Evolutionary conservation across 768 basidiomycete genomes (phyloP).

Genomic region (Macrolepiota dolichaula): DNA sequence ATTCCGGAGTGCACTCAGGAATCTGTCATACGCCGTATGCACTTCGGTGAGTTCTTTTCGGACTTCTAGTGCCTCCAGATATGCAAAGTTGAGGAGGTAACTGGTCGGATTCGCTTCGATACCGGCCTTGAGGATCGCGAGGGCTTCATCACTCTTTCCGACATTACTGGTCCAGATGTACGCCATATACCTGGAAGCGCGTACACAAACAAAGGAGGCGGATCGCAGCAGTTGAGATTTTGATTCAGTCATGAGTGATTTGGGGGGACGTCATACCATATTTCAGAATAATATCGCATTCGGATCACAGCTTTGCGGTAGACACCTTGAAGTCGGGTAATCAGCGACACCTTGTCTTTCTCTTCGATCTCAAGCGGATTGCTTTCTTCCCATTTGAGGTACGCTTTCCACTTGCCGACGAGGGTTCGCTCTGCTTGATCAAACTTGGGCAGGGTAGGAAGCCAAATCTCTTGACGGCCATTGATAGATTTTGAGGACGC

Average conservation of each 20-base stretch:
- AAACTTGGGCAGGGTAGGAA: constrained; percentile 74
- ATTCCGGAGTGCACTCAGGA: constrained; percentile 61
- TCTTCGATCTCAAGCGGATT: constrained; percentile 94
- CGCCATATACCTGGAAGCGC: constrained; percentile 78
- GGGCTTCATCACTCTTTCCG: constrained; percentile 79
- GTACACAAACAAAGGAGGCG: constrained; percentile 3
- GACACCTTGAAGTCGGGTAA: constrained; percentile 72
- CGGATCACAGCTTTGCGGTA: constrained; percentile 88
- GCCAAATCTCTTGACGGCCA: constrained; percentile 43
- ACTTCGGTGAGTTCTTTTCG: constrained; percentile 59
- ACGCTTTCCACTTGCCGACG: constrained; percentile 86
- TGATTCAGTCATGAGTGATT: not conserved
- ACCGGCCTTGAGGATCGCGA: constrained; percentile 77
- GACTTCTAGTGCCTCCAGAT: constrained; percentile 69
- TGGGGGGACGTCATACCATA: constrained; percentile 58
- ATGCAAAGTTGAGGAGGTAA: constrained; percentile 88
- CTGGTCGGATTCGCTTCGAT: constrained; percentile 84
- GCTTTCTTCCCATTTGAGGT: constrained; percentile 92
- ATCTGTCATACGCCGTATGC: constrained; percentile 67
- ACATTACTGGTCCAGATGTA: constrained; percentile 76
- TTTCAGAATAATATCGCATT: constrained; percentile 93
- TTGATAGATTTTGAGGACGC: constrained; percentile 2
- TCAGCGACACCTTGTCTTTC: constrained; percentile 64
- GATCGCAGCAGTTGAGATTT: constrained; percentile 1
- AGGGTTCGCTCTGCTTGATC: constrained; percentile 66